Percentiles rank a stretch among this genome's conserved stretches.
These are phyloP conservation scores for Climacium dendroides DNA, from an alignment of 225 moss, liverwort and hornwort genomes.

Conservation along the genomic window DNA sequence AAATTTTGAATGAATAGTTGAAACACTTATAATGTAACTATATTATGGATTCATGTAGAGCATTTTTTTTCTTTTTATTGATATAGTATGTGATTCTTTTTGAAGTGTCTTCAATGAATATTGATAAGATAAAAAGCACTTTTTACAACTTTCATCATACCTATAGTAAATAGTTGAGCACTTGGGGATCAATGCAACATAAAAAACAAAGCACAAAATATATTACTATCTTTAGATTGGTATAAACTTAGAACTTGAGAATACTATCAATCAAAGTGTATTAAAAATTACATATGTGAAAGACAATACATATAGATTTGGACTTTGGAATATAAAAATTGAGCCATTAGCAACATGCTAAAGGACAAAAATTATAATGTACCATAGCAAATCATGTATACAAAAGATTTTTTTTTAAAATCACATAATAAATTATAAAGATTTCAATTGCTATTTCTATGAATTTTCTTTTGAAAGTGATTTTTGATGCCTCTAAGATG, in stretches of 20 bases:
- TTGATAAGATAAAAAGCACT: neutral
- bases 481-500: neutral
- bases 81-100: neutral
- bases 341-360: neutral
- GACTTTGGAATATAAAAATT: neutral
- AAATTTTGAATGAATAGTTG: neutral
- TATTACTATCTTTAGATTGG: neutral
- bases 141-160: neutral
- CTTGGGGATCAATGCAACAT: neutral
- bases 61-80: neutral
- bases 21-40: neutral
- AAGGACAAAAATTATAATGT: neutral
- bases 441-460: neutral
- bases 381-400: neutral
- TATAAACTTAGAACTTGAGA: neutral
- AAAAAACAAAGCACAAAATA: rapidly evolving
- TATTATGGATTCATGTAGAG: neutral
- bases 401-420: no score
- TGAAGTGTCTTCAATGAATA: neutral
- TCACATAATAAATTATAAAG: neutral
- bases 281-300: neutral
- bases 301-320: neutral
- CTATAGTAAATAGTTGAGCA: neutral
- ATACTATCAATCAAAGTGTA: rapidly evolving
- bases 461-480: neutral